Base-by-base conservation (phyloP, 345 rosid genomes). In the Moringa oleifera region DNA sequence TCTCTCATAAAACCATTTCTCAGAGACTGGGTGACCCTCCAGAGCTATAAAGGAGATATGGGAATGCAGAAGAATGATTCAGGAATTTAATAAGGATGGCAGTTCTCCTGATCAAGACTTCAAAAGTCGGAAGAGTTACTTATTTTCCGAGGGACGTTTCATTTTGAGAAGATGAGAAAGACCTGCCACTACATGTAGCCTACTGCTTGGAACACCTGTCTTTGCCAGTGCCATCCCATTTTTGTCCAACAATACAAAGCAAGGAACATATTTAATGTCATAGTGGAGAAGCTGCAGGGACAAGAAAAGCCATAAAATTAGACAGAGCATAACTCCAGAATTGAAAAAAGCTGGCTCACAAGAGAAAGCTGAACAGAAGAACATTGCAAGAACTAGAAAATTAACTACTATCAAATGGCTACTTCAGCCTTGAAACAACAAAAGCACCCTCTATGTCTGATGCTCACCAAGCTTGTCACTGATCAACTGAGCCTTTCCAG, bases 201-300 rank as follows among this genome's bases (percentile, higher is more conserved):
- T 83, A 67, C 92, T 93, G 76, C 76, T 81, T 4, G 97, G 98
- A 62, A 90, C 68, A 52, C 98, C 97, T 0, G 95, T 88, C 59
- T 88, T 93, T 22, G 90, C 96, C 63, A 93, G 68, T 8, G 97
- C 95, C 53, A 64, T 79, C 65, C 97, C 96, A 17, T 85, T 72
- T 65, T 83, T 83, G 69, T 93, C 99, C 92, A 93, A 68, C 72
- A 90, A 55, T 63, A 88, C 92, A 76, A 86, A 93, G 81, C 98
- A 90, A 68, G 98, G 97, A 55, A 90, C 96, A 21, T 90, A 90
- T 71, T 71, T 83, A 67, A 90, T 79, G 73, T 88, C 97, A 73
- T 93, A 93, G 56, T 83, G 92, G 51, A 93, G 95, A 61, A 90
- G 92, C 97, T 90, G 85, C 83, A 79, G 25, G 22, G 23, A 55